Conservation (phyloP, 2,329 filamentous ascomycete genomes). For the Talaromyces sp. region DNA sequence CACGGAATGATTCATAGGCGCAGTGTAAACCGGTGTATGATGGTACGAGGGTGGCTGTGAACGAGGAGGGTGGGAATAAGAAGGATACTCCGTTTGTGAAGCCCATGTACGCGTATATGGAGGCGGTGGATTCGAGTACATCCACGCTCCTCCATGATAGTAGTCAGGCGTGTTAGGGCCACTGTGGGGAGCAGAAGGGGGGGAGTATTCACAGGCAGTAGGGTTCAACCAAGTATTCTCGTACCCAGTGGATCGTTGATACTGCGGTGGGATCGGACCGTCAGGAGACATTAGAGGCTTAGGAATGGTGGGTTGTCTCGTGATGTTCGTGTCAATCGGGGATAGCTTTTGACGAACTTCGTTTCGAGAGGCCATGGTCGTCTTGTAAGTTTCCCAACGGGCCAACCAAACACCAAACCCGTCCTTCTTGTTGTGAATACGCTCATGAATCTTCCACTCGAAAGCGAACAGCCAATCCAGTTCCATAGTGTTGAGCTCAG, state of each 20-base stretch:
- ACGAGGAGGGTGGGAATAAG: slow-evolving; percentile 35
- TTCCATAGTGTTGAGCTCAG: slow-evolving; percentile 81
- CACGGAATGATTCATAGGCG: slow-evolving; percentile 45
- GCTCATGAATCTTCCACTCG: slow-evolving; percentile 80
- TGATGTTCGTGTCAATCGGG: slow-evolving; percentile 63
- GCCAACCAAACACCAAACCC: slow-evolving; percentile 64
- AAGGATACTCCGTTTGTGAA: slow-evolving; percentile 32
- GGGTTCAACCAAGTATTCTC: slow-evolving; percentile 53
- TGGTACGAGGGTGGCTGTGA: slow-evolving; percentile 48
- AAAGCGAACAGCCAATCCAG: slow-evolving; percentile 83
- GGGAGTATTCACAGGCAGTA: slow-evolving; percentile 49
- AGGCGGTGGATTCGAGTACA: slow-evolving; percentile 41
- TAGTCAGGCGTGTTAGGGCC: slow-evolving; percentile 49
- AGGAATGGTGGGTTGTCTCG: slow-evolving; percentile 50
- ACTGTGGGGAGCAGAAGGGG: slow-evolving; percentile 49
- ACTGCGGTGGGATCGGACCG: slow-evolving; percentile 49
- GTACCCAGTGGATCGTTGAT: slow-evolving; percentile 44
- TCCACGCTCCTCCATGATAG: slow-evolving; percentile 44
- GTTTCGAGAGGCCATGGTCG: slow-evolving; percentile 48
- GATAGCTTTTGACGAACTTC: slow-evolving; percentile 52
- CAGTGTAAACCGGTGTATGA: slow-evolving; percentile 47
- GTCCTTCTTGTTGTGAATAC: slow-evolving; percentile 68
- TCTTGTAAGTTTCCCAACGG: slow-evolving; percentile 64
- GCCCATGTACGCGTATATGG: slow-evolving; percentile 42
- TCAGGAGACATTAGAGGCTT: slow-evolving; percentile 50